Conservation (phyloP, 1,139 yeast species). For the Candida sp. region DNA sequence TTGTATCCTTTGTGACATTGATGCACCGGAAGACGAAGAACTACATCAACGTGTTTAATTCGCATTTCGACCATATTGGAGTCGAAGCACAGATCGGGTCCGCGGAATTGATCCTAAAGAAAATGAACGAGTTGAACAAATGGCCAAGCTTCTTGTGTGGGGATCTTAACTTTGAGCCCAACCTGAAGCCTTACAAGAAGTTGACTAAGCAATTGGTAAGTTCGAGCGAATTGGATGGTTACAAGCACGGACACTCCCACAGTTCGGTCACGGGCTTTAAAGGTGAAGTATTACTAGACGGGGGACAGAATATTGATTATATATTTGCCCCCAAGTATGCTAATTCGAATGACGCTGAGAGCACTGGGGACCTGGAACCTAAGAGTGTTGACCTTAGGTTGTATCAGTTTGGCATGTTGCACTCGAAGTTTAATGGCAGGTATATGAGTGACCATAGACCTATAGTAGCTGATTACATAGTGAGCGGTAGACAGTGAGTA, state of each 20-base stretch:
- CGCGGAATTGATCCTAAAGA: conserved; percentile 47
- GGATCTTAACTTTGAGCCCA: conserved; percentile 59
- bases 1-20: conserved; percentile 49
- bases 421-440: conserved; percentile 45
- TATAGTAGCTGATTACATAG: conserved; percentile 45
- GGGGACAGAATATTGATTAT: conserved; percentile 52
- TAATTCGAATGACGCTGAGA: conserved; percentile 22
- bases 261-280: conserved; percentile 57
- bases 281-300: conserved; percentile 30
- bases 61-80: conserved; percentile 65
- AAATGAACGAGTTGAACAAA: conserved; percentile 36
- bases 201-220: conserved; percentile 37
- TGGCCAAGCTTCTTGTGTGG: conserved; percentile 48
- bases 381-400: conserved; percentile 23
- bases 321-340: conserved; percentile 46
- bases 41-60: conserved; percentile 50
- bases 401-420: conserved; percentile 47
- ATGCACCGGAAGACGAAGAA: conserved; percentile 29
- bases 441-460: conserved; percentile 62
- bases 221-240: conserved; percentile 25
- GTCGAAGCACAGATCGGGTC: conserved; percentile 48
- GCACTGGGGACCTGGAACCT: conserved; percentile 14
- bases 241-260: conserved; percentile 45
- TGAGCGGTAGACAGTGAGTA: neutral
- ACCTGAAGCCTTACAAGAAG: conserved; percentile 50